Percentiles rank a stretch among this genome's conserved stretches.
phyloP scores from a whole-genome alignment of 805 yeast species.

The Cephaloascus albidus region DNA sequence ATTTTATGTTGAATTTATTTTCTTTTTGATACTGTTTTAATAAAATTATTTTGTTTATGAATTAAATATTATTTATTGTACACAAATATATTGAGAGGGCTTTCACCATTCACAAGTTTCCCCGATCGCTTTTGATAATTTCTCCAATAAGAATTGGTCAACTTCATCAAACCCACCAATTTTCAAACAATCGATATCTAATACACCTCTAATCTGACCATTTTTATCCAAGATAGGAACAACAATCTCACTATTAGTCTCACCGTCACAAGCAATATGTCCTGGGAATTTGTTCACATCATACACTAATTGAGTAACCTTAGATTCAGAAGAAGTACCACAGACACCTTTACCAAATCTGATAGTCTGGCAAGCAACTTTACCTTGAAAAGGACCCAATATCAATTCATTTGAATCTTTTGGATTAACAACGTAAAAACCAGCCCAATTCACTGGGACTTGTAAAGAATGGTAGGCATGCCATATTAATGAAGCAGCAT shows the following conservation, averaged over 20 bases:
- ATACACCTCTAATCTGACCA: slow-evolving; percentile 52
- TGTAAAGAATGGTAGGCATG: slow-evolving; percentile 65
- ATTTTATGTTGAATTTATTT: neutral
- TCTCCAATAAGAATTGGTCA: slow-evolving; percentile 54
- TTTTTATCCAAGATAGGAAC: slow-evolving; percentile 55
- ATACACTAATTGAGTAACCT: slow-evolving; percentile 61
- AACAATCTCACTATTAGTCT: slow-evolving; percentile 86
- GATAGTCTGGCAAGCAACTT: slow-evolving; percentile 89
- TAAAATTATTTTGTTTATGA: neutral
- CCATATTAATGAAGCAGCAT: slow-evolving; percentile 83
- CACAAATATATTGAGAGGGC: neutral
- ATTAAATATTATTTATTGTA: no score
- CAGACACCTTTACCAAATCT: slow-evolving; percentile 82
- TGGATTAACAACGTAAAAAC: slow-evolving; percentile 61
- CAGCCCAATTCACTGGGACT: slow-evolving; percentile 79
- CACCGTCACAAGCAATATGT: slow-evolving; percentile 97
- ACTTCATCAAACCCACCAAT: slow-evolving; percentile 55
- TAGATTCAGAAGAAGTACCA: slow-evolving; percentile 65
- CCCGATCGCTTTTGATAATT: slow-evolving; percentile 43
- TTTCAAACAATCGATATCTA: slow-evolving; percentile 76
- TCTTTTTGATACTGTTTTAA: neutral
- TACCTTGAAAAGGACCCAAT: slow-evolving; percentile 93
- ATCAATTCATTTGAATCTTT: slow-evolving; percentile 36
- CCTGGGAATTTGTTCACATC: slow-evolving; percentile 79
- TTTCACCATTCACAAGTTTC: slow-evolving; percentile 41